These are phyloP conservation scores for Eutrema heterophyllum DNA, from an alignment of 345 rosid species.

Conservation along the genomic window DNA sequence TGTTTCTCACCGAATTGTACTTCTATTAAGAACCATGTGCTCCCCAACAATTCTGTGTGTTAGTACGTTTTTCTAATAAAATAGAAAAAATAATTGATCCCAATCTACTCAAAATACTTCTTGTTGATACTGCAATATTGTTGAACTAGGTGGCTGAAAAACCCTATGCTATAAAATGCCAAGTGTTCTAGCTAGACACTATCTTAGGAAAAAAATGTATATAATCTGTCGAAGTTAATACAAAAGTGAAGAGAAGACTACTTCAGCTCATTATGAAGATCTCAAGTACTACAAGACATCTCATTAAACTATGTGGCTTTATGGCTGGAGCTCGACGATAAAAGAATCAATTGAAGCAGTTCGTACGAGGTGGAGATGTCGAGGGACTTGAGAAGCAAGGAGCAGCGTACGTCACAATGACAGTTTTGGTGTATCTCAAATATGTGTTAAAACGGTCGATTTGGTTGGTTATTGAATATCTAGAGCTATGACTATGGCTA, in stretches of 20 bases:
- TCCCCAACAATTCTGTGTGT: conserved; percentile 19
- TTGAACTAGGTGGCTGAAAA: neutral
- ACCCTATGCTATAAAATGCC: neutral
- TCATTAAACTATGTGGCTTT: neutral
- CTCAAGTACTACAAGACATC: neutral
- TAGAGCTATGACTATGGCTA: neutral
- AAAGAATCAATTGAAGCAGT: neutral
- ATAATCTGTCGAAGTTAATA: neutral
- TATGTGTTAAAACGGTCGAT: neutral
- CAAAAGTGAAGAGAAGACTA: neutral
- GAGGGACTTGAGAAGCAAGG: neutral
- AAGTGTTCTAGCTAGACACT: neutral
- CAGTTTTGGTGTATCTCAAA: neutral
- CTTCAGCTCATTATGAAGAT: neutral
- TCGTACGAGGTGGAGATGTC: neutral
- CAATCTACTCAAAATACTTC: neutral
- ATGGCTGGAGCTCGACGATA: neutral
- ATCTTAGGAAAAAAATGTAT: neutral
- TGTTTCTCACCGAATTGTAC: conserved; percentile 26
- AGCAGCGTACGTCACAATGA: neutral
- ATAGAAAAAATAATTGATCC: neutral
- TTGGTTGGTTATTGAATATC: neutral
- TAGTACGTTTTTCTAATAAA: neutral
- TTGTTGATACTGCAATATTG: neutral
- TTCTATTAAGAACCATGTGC: conserved; percentile 31